These are phyloP conservation scores for Taphrina confusa DNA, from an alignment of 1,139 yeast species.

Conservation along the genomic window DNA sequence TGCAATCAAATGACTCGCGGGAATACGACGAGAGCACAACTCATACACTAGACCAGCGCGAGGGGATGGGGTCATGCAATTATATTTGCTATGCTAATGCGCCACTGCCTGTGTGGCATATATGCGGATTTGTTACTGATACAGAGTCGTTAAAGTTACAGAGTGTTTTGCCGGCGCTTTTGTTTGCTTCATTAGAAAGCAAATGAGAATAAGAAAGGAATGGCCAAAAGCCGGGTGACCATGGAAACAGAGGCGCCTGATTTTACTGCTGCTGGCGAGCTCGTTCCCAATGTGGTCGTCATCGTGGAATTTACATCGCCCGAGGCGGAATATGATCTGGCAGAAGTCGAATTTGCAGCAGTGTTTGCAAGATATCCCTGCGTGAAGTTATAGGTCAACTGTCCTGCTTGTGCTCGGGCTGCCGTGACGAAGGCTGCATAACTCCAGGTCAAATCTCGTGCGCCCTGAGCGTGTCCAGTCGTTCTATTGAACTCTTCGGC, in stretches of 20 bases:
- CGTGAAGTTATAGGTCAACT: slow-evolving; percentile 20
- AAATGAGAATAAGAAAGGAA: slow-evolving; percentile 3
- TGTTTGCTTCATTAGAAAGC: too few relatives aligned
- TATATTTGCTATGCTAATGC: too few relatives aligned
- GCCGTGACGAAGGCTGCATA: slow-evolving; percentile 69
- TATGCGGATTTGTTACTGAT: too few relatives aligned
- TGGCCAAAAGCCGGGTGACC: background rate
- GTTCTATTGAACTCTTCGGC: slow-evolving; percentile 85
- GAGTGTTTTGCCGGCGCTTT: too few relatives aligned
- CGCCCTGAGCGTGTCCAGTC: slow-evolving; percentile 86
- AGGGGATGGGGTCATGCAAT: too few relatives aligned
- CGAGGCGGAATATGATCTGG: background rate
- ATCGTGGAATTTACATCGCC: background rate
- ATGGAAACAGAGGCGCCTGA: background rate
- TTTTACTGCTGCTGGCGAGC: background rate
- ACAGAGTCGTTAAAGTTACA: too few relatives aligned
- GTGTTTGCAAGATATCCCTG: background rate
- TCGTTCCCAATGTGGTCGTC: background rate
- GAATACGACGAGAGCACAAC: too few relatives aligned
- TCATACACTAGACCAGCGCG: too few relatives aligned
- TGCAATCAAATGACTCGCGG: too few relatives aligned
- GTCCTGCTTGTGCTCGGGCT: slow-evolving; percentile 28
- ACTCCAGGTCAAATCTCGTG: slow-evolving; percentile 85
- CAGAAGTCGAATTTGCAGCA: background rate
- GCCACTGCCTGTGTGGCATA: too few relatives aligned